A percentile compares a stretch with the other conserved stretches of the same genome.
Evolutionary conservation across 106 monocot genomes (phyloP).

Genomic region (Acanthochlamys bracteata): DNA sequence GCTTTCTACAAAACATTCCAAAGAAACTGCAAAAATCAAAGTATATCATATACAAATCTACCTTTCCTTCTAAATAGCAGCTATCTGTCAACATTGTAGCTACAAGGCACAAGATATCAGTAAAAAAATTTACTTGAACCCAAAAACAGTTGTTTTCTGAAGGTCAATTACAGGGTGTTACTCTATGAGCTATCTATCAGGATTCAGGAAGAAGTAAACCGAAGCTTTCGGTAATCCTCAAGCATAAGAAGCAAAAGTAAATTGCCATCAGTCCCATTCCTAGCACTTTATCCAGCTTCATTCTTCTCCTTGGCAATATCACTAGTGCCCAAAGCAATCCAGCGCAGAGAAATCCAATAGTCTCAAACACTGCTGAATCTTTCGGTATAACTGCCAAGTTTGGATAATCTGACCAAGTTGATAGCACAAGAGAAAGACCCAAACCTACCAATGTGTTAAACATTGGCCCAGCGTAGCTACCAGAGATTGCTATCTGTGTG

Average conservation of each 20-base stretch:
- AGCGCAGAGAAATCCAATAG: constrained; percentile 19
- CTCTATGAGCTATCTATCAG: background rate
- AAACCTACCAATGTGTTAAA: constrained; percentile 10
- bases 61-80: no score
- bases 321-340: constrained; percentile 29
- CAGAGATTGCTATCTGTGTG: constrained; percentile 18
- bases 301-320: constrained; percentile 6
- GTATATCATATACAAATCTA: no score
- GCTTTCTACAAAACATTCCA: no score
- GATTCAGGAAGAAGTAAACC: background rate
- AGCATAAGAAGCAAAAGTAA: constrained; percentile 22
- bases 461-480: constrained; percentile 11
- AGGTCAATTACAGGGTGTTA: no score
- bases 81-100: no score
- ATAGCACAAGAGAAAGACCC: constrained; percentile 7
- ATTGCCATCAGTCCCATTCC: constrained; percentile 19
- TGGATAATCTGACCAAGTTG: constrained; percentile 9
- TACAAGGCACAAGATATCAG: no score
- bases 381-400: constrained; percentile 6
- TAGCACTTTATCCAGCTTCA: constrained; percentile 13
- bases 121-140: no score
- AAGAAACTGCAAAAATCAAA: no score
- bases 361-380: constrained; percentile 11
- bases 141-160: no score
- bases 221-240: constrained; percentile 21